These are phyloP conservation scores for Aspergillus sp. DNA, from an alignment of 2,329 filamentous ascomycete species.

Conservation along the genomic window DNA sequence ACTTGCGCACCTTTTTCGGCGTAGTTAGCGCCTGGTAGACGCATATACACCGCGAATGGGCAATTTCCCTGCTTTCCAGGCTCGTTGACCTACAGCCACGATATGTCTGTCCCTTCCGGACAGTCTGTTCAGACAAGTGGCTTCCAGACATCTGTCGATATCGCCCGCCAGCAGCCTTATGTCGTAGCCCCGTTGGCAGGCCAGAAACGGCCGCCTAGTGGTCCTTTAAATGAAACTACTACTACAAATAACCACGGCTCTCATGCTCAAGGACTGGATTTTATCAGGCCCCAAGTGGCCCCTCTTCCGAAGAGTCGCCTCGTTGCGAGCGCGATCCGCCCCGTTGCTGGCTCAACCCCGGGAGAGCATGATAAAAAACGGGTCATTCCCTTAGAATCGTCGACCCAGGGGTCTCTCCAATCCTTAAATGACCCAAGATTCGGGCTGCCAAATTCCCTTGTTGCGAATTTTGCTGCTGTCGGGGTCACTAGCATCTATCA, in stretches of 20 bases:
- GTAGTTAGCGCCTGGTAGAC: neutral
- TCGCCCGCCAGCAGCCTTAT: slow-evolving; percentile 42
- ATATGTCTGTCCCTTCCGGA: slow-evolving; percentile 27
- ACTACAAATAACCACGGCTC: slow-evolving; percentile 4
- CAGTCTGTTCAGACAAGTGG: slow-evolving; percentile 51
- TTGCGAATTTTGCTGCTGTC: slow-evolving; percentile 63
- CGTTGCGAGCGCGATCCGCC: slow-evolving; percentile 38
- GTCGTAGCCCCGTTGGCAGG: slow-evolving; percentile 47
- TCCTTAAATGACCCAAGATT: slow-evolving; percentile 65
- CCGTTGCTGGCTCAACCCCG: slow-evolving; percentile 21
- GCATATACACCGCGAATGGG: neutral
- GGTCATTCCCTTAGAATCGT: slow-evolving; percentile 48
- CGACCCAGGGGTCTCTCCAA: slow-evolving; percentile 49
- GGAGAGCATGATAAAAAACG: slow-evolving; percentile 15
- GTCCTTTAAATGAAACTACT: slow-evolving; percentile 4
- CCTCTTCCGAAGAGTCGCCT: slow-evolving; percentile 36
- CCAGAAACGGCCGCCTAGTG: slow-evolving; percentile 47
- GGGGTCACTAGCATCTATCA: slow-evolving; percentile 75
- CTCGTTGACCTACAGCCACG: slow-evolving; percentile 10
- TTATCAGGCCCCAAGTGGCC: slow-evolving; percentile 28
- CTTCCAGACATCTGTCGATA: slow-evolving; percentile 49
- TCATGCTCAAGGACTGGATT: slow-evolving; percentile 20
- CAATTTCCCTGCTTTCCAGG: slow-evolving; percentile 1
- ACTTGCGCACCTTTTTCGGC: neutral
- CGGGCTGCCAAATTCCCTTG: slow-evolving; percentile 59